A percentile compares a stretch with the other conserved stretches of the same genome.
Evolutionary conservation across 257 asterid genomes (phyloP).

Genomic region (Capsicum chinense): DNA sequence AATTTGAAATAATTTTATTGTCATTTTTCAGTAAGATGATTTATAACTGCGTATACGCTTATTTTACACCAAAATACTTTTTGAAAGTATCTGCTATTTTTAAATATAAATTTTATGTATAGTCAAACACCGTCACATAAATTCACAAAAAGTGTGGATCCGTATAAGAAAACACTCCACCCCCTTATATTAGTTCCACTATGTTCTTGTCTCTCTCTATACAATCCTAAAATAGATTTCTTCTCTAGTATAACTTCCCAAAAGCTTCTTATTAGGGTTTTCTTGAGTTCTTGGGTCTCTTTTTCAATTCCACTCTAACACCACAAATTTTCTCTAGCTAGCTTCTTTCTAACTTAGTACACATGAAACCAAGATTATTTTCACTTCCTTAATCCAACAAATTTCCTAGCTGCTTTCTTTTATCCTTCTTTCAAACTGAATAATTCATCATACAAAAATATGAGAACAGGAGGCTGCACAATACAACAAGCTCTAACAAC

Average conservation of each 20-base stretch:
- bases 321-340: not conserved
- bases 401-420: slow-evolving; percentile 23
- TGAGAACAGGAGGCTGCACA: slow-evolving; percentile 79
- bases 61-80: rapidly evolving
- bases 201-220: not conserved
- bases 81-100: not conserved
- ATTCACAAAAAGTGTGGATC: not conserved
- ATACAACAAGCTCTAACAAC: slow-evolving; percentile 63
- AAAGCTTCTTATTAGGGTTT: not conserved
- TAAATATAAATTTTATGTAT: not conserved
- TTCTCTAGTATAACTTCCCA: not conserved
- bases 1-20: not conserved
- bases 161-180: not conserved
- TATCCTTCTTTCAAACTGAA: slow-evolving; percentile 11
- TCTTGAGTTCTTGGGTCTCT: slow-evolving; percentile 23
- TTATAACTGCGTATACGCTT: not conserved
- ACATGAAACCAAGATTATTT: slow-evolving; percentile 29
- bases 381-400: slow-evolving; percentile 25
- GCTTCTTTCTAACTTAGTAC: not conserved
- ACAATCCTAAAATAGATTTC: slow-evolving; percentile 25
- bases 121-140: not conserved
- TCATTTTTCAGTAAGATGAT: not conserved
- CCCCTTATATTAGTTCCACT: not conserved
- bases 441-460: slow-evolving; percentile 14
- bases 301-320: not conserved